Percentiles rank a stretch among this genome's conserved stretches.
Evolutionary conservation across 108 stramenopile genomes (phyloP).

Genomic region (Nitzschia sp.): DNA sequence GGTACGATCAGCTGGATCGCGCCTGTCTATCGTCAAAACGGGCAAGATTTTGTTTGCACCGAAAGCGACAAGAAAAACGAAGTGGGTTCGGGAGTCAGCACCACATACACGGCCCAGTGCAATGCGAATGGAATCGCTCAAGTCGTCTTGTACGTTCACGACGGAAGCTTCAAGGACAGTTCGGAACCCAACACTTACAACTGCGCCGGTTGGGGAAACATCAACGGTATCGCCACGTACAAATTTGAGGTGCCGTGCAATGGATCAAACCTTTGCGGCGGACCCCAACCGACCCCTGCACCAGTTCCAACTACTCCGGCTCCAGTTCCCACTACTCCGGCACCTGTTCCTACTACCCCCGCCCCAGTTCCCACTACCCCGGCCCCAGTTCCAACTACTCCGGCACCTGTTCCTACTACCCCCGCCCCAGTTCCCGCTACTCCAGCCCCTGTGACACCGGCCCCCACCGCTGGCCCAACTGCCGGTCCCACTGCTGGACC

Average conservation of each 20-base stretch:
- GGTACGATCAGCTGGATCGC: conserved; percentile 3
- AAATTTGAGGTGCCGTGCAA: not conserved
- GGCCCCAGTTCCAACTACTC: no score
- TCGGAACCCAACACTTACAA: not conserved
- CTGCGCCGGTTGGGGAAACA: not conserved
- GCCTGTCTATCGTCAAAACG: not conserved
- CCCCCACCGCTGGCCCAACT: not conserved
- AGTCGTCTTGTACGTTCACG: not conserved
- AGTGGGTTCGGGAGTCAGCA: not conserved
- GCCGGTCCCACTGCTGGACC: not conserved
- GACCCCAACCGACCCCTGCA: not conserved
- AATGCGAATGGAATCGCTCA: not conserved
- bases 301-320: no score
- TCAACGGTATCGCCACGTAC: not conserved
- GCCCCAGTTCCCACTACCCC: no score
- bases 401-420: no score
- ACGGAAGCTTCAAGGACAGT: not conserved
- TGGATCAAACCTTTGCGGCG: no score
- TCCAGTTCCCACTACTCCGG: no score
- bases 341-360: no score
- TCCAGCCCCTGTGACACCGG: no score
- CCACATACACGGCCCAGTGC: not conserved
- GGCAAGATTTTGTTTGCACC: not conserved
- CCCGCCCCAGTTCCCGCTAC: no score
- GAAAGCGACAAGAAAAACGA: not conserved